Base-by-base conservation (phyloP, 23 red algal species). In the Gracilaria gracilis region DNA sequence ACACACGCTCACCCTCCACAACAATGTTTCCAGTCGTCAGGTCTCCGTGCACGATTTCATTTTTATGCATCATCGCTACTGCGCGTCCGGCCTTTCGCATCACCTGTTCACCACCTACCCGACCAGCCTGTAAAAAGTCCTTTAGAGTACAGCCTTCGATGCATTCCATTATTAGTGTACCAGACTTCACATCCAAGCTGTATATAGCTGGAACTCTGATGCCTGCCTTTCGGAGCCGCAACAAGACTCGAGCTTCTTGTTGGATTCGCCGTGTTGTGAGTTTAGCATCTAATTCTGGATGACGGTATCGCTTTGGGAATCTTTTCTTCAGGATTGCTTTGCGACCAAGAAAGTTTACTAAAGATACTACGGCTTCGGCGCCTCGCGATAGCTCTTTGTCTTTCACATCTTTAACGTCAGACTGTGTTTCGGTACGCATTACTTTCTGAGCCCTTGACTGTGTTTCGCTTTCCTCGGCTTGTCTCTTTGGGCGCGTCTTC, bases 11-110 rank as follows among this genome's bases (percentile, higher is more conserved):
- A 0, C 35, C 51, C 59, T 47, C 28, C 17, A 96, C 89, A 13
- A 96, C 27, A 28, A 96, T 77, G 39, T 96, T 96, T 5, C 82
- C 85, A 9, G 94, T 88, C 0, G 94, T 96, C 16, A 96, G 78
- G 66, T 96, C 94, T 25, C 94, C 94, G 69, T 96, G 94, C n/a
- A 96, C 85, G 8, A 96, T 84, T 37, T 40, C 38, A 39, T 36
- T 69, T 53, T 69, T 67, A 55, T 96, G 94, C 47, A 96, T 83
- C 23, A 38, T 44, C 7, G 88, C 88, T 23, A 96, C 88, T 24
- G 72, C 78, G 31, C 75, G 79, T 23, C 84, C 84, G 59, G 71
- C 84, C 40, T 25, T 49, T 1, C 29, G 67, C 84, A 84, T 88
- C 25, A 53, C 82, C 6, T 44, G n/a, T 21, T 62, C 82, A 23